These are phyloP conservation scores for Tuber brumale DNA, from an alignment of 495 filamentous ascomycete species.

Conservation along the genomic window DNA sequence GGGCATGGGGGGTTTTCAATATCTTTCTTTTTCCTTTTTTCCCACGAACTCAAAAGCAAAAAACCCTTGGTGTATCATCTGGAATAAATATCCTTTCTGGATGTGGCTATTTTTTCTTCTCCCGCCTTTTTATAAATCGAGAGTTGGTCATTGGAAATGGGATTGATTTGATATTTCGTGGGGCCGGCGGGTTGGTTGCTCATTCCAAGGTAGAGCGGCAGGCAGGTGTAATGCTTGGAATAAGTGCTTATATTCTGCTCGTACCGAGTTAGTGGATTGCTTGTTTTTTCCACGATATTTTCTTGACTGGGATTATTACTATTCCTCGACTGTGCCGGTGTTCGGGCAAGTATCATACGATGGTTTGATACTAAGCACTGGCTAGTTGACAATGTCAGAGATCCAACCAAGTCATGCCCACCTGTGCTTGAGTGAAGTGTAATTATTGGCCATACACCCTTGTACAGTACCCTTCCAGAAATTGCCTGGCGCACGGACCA, in stretches of 20 bases:
- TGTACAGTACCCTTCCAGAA: background rate
- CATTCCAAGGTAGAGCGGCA: background rate
- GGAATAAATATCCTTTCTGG: background rate
- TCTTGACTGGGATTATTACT: background rate
- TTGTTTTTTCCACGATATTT: background rate
- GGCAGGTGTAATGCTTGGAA: background rate
- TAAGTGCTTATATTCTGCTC: background rate
- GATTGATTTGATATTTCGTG: background rate
- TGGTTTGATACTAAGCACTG: background rate
- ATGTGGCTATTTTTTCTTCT: background rate
- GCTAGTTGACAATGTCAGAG: background rate
- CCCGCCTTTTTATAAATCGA: background rate
- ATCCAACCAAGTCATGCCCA: background rate
- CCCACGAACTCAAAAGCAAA: slow-evolving; percentile 30
- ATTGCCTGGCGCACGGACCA: background rate
- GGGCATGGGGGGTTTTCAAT: slow-evolving; percentile 15
- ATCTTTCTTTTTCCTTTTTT: slow-evolving; percentile 21
- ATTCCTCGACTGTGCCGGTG: background rate
- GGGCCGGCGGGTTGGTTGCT: background rate
- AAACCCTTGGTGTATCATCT: slow-evolving; percentile 30
- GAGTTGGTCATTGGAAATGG: background rate
- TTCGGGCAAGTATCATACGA: background rate
- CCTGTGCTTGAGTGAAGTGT: background rate
- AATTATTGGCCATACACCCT: background rate
- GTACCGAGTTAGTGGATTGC: background rate